These are phyloP conservation scores for Aspergillus caelatus DNA, from an alignment of 2,329 filamentous ascomycete genomes.

Conservation along the genomic window DNA sequence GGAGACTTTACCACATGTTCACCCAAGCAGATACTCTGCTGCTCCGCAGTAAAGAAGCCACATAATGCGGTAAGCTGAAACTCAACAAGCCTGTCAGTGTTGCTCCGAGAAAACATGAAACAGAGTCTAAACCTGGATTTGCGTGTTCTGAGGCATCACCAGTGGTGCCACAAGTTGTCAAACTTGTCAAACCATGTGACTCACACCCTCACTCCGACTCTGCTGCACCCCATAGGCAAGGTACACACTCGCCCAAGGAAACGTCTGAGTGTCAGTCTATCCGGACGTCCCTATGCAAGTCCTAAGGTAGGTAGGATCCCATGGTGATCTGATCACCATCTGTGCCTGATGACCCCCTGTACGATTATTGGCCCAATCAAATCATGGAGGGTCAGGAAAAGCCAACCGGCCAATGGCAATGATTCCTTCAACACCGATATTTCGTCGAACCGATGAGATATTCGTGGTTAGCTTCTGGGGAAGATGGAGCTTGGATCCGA, in stretches of 20 bases:
- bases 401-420: constrained; percentile 9
- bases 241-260: constrained; percentile 2
- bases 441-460: constrained; percentile 9
- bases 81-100: background rate
- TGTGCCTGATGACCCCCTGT: constrained; percentile 17
- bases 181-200: background rate
- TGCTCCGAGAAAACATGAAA: background rate
- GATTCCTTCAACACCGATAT: constrained; percentile 15
- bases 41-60: background rate
- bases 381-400: background rate
- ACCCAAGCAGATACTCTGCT: background rate
- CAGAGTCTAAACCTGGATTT: background rate
- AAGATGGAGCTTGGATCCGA: constrained; percentile 14
- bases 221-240: constrained; percentile 6
- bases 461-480: constrained; percentile 17
- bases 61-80: background rate
- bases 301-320: background rate
- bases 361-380: constrained; percentile 9
- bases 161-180: constrained; percentile 5
- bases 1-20: background rate
- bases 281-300: background rate
- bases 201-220: background rate
- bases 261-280: background rate
- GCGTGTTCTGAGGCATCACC: background rate
- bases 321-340: constrained; percentile 14